phyloP scores from a whole-genome alignment of 78 protist genomes.

The Cavenderia fasciculata region DNA sequence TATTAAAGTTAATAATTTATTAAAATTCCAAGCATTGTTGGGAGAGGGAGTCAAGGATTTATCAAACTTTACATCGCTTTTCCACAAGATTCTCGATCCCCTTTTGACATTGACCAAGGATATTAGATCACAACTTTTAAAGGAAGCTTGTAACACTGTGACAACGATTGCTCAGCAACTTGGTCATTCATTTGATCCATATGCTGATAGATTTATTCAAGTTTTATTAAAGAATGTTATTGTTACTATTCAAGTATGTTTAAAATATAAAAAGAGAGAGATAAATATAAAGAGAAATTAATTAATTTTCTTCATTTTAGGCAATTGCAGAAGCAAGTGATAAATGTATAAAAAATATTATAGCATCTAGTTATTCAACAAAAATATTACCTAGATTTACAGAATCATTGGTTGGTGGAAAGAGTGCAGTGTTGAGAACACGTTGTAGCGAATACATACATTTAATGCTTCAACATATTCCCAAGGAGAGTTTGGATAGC shows the following conservation, averaged over 20 bases:
- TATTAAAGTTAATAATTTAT: constrained; percentile 23
- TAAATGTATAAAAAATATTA: constrained; percentile 37
- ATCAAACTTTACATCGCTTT: not conserved
- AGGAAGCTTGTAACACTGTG: constrained; percentile 40
- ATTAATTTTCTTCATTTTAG: constrained; percentile 2
- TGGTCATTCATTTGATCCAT: constrained; percentile 34
- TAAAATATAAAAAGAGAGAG: not conserved
- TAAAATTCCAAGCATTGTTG: constrained; percentile 36
- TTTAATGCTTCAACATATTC: not conserved
- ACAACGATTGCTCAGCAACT: not conserved
- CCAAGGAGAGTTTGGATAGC: not conserved
- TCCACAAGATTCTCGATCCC: constrained; percentile 7
- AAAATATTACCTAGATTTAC: constrained; percentile 12
- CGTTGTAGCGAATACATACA: constrained; percentile 17
- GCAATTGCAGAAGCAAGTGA: constrained; percentile 48
- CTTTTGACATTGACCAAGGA: not conserved
- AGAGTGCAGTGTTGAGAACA: constrained; percentile 23
- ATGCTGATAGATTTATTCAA: constrained; percentile 21
- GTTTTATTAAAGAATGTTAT: constrained; percentile 28
- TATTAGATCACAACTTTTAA: constrained; percentile 41
- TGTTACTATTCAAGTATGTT: constrained; percentile 31
- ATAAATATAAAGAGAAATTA: not conserved
- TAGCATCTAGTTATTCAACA: constrained; percentile 16
- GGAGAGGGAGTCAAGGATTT: constrained; percentile 15
- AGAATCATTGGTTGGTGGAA: constrained; percentile 1